These are phyloP conservation scores for Agaricales sp. DNA, from an alignment of 1,284 basidiomycete species.

Conservation along the genomic window DNA sequence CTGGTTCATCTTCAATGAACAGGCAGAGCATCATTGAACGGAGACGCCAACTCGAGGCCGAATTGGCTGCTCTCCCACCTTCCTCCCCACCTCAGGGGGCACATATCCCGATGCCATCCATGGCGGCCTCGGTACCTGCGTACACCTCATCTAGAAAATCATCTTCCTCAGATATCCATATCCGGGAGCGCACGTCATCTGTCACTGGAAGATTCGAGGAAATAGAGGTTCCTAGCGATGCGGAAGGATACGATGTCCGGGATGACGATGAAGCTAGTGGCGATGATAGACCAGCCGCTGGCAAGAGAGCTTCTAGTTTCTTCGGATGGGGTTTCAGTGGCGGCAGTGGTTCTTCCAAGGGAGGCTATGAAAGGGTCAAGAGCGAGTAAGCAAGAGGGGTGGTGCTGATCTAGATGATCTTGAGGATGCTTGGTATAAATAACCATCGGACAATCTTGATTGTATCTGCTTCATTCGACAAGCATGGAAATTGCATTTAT, in stretches of 20 bases:
- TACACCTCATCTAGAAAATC: constrained; percentile 23
- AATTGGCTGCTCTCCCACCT: constrained; percentile 36
- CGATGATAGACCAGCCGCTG: constrained; percentile 12
- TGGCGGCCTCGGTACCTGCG: constrained; percentile 17
- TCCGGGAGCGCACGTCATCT: constrained; percentile 31
- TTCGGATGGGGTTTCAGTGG: constrained; percentile 28
- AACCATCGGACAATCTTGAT: no score
- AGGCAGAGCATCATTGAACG: constrained; percentile 27
- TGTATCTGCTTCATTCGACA: no score
- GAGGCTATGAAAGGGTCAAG: constrained; percentile 22
- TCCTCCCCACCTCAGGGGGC: constrained; percentile 14
- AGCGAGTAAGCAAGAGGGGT: background rate
- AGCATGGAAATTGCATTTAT: no score
- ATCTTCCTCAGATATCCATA: constrained; percentile 29
- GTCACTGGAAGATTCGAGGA: constrained; percentile 44
- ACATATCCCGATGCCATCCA: constrained; percentile 18
- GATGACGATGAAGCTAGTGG: no score
- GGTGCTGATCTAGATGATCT: no score
- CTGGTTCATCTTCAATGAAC: constrained; percentile 7
- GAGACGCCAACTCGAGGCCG: constrained; percentile 42
- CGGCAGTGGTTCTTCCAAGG: constrained; percentile 12
- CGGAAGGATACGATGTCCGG: constrained; percentile 42
- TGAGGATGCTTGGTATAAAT: no score
- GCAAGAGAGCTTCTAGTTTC: constrained; percentile 22
- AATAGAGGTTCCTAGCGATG: constrained; percentile 54